A percentile compares a stretch with the other conserved stretches of the same genome.
These are phyloP conservation scores for Lentinula novae-zelandiae DNA, from an alignment of 1,284 basidiomycete species.

Conservation along the genomic window DNA sequence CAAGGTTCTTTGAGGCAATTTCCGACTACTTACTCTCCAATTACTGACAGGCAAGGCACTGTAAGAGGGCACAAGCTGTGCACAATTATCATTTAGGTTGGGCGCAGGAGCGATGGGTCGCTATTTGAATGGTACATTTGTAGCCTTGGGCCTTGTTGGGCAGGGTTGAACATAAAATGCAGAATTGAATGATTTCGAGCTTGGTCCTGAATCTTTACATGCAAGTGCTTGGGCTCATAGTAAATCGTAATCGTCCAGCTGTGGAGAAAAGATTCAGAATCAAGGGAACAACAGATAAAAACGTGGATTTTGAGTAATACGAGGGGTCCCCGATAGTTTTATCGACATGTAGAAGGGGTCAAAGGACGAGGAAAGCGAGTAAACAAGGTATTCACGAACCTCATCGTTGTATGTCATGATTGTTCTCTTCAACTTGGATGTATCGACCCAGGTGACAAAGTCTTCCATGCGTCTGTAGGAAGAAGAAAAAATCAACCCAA, in stretches of 20 bases:
- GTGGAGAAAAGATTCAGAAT: conserved; percentile 5
- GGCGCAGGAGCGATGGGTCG: too few relatives aligned
- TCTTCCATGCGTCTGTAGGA: conserved; percentile 88
- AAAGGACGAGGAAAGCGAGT: neutral
- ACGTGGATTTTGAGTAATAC: neutral
- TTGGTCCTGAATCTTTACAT: too few relatives aligned
- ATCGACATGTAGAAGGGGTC: too few relatives aligned
- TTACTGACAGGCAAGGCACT: too few relatives aligned
- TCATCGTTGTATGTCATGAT: conserved; percentile 98
- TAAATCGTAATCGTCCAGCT: conserved; percentile 91
- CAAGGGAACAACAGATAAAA: conserved; percentile 12
- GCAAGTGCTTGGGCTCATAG: conserved; percentile 40
- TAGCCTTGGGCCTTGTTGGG: too few relatives aligned
- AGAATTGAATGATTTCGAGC: neutral
- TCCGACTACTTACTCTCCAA: too few relatives aligned
- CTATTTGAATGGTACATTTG: too few relatives aligned
- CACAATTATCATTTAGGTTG: too few relatives aligned
- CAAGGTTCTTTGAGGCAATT: too few relatives aligned
- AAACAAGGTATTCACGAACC: conserved; percentile 41
- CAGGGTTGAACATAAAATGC: too few relatives aligned
- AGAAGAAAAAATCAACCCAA: neutral
- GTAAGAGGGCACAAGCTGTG: too few relatives aligned
- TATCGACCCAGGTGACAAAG: conserved; percentile 99
- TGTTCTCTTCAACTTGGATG: conserved; percentile 93
- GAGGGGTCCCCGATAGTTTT: too few relatives aligned